Base-by-base conservation (phyloP, 805 yeast species). In the Wickerhamiella galacta region DNA sequence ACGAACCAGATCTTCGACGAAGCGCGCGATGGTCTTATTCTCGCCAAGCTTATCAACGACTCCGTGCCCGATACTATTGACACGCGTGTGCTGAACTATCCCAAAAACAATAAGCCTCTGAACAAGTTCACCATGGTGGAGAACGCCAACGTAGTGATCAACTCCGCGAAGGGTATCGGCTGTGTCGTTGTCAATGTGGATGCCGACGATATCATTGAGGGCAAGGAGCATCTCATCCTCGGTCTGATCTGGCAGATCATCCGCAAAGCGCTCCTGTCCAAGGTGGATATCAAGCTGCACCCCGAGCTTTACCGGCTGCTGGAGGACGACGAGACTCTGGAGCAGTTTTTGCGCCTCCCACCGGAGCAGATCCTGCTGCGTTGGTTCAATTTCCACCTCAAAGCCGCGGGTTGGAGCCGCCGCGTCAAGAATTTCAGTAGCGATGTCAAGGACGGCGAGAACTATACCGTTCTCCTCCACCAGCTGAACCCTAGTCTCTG, bases 211-310 rank as follows among this genome's bases (percentile, higher is more conserved):
- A 82, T 90, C 41, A 79, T 83, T 44, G 95, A 85, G 48, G 98
- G 98, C 50, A 81, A 79, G 46, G 98, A 90, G 58, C 96, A 87
- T 57, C 68, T 90, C 54, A 81, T 90, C 40, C 61, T 90, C 43
- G 98, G 98, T 41, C 68, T 90, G 39, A 87, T 90, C 46, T 90
- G 98, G 98, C 98, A 90, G 63, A 80, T 90, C 49, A 90, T 90
- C 46, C 76, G 98, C 61, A 76, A 95, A 58, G 98, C 98, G 30
- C 64, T 90, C 52, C 72, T 90, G 45, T 71, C 87, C 45, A 90
- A 90, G 60, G 90, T 90, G 53, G 98, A 90, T 57, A 90, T 90
- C 56, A 85, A 87, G 58, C 64, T 75, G 41, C 98, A 90, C 51
- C 98, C 98, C 4, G 98, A 90, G 57, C 69, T 90, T 52, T 90